These are phyloP conservation scores for Serendipita vermifera DNA, from an alignment of 768 basidiomycete species.

Conservation along the genomic window DNA sequence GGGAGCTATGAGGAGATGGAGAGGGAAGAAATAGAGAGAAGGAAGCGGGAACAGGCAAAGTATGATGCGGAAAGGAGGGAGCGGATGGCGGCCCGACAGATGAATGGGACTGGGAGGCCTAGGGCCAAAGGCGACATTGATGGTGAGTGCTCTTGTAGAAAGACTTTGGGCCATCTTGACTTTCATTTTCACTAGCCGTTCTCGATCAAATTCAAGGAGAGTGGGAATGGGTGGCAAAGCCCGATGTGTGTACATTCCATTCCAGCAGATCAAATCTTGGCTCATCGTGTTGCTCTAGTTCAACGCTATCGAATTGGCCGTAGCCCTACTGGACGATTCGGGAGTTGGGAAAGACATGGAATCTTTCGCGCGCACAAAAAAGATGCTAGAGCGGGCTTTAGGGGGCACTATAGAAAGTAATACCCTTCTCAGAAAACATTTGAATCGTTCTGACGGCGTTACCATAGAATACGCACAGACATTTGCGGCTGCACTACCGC, in stretches of 20 bases:
- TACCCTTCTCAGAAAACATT: slow-evolving; percentile 3
- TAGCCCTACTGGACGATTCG: slow-evolving; percentile 72
- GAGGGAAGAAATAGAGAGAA: slow-evolving; percentile 40
- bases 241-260: slow-evolving; percentile 43
- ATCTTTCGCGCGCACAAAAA: slow-evolving; percentile 65
- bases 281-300: slow-evolving; percentile 39
- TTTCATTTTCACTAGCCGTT: slow-evolving; percentile 40
- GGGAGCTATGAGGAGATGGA: slow-evolving; percentile 24
- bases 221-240: slow-evolving; percentile 78
- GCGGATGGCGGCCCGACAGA: slow-evolving; percentile 43
- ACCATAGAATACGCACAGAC: slow-evolving; percentile 77
- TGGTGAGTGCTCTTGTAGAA: slow-evolving; percentile 38
- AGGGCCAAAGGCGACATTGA: slow-evolving; percentile 86
- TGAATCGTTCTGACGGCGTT: slow-evolving; percentile 13
- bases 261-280: slow-evolving; percentile 10
- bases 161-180: background rate
- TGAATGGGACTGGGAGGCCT: slow-evolving; percentile 42
- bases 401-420: slow-evolving; percentile 79
- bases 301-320: slow-evolving; percentile 85
- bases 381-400: slow-evolving; percentile 62
- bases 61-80: slow-evolving; percentile 26
- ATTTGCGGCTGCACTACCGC: slow-evolving; percentile 87
- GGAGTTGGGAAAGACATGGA: slow-evolving; percentile 59
- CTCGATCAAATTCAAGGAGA: slow-evolving; percentile 76
- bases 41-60: background rate